These are phyloP conservation scores for Thielaviopsis populi DNA, from an alignment of 2,329 filamentous ascomycete species.

Conservation along the genomic window DNA sequence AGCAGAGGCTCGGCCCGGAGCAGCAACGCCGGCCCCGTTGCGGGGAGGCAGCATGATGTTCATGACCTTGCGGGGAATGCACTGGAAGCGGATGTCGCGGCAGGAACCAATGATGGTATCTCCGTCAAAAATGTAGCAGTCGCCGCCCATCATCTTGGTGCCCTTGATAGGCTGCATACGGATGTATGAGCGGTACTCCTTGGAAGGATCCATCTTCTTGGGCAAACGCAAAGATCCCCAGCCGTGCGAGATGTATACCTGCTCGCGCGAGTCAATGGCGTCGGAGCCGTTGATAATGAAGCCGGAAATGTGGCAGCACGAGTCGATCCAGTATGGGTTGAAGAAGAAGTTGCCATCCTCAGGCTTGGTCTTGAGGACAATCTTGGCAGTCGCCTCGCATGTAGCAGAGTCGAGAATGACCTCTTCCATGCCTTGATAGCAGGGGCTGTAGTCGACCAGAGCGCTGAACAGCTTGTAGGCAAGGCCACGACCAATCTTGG, in stretches of 20 bases:
- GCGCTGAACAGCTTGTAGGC: constrained; percentile 56
- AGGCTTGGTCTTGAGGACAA: constrained; percentile 33
- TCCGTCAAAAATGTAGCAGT: constrained; percentile 40
- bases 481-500: constrained; percentile 59
- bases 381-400: constrained; percentile 37
- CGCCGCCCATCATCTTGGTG: constrained; percentile 35
- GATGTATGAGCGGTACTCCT: constrained; percentile 41
- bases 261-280: constrained; percentile 37
- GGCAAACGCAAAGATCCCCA: constrained; percentile 40
- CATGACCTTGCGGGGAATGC: constrained; percentile 49
- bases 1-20: constrained; percentile 24
- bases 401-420: constrained; percentile 41
- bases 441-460: constrained; percentile 40
- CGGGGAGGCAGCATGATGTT: constrained; percentile 52
- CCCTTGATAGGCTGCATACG: constrained; percentile 40
- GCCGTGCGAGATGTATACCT: constrained; percentile 45
- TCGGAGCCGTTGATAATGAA: constrained; percentile 47
- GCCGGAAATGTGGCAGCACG: constrained; percentile 42
- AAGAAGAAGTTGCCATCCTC: constrained; percentile 40
- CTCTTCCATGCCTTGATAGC: constrained; percentile 43
- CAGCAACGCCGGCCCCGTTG: constrained; percentile 30
- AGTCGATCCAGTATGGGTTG: constrained; percentile 44
- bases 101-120: constrained; percentile 34
- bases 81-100: constrained; percentile 49
- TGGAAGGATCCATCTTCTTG: constrained; percentile 30